Evolutionary conservation across 305 asterid genomes (phyloP).

Genomic region (Fraxinus dipetala): DNA sequence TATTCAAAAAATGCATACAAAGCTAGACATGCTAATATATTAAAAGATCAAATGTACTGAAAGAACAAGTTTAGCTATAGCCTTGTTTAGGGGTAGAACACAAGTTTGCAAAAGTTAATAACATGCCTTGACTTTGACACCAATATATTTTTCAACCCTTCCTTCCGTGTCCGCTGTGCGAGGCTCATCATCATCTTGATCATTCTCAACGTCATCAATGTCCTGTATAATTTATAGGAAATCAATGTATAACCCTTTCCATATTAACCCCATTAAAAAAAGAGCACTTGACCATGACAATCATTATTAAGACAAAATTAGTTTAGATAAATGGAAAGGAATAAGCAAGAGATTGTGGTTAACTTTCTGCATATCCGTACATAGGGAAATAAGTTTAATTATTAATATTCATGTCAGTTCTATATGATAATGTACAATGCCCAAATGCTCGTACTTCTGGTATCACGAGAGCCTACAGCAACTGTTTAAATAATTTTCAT

Average conservation of each 20-base stretch:
- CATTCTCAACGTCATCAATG: conserved; percentile 62
- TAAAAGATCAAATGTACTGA: not conserved
- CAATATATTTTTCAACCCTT: conserved; percentile 90
- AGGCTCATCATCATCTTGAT: conserved; percentile 83
- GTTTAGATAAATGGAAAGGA: conserved; percentile 2
- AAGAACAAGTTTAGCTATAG: conserved; percentile 15
- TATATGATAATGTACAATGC: not conserved
- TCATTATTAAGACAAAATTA: not conserved
- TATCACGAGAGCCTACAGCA: not conserved
- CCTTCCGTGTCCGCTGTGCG: conserved; percentile 73
- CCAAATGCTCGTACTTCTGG: not conserved
- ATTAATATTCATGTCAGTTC: not conserved
- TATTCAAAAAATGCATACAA: not conserved
- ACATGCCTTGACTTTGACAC: conserved; percentile 97
- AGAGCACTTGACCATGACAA: conserved; percentile 4
- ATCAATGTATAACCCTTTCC: conserved; percentile 3
- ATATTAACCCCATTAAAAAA: not conserved
- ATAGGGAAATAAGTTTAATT: not conserved
- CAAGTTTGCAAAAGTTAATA: conserved; percentile 20
- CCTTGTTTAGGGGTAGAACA: conserved; percentile 10
- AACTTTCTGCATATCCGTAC: not conserved
- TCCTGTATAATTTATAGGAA: conserved; percentile 45
- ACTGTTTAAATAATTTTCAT: not conserved
- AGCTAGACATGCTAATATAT: conserved; percentile 16
- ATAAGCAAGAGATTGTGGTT: not conserved